These are phyloP conservation scores for Neotropicomus parvogracilis DNA, from an alignment of 1,284 basidiomycete species.

Conservation along the genomic window DNA sequence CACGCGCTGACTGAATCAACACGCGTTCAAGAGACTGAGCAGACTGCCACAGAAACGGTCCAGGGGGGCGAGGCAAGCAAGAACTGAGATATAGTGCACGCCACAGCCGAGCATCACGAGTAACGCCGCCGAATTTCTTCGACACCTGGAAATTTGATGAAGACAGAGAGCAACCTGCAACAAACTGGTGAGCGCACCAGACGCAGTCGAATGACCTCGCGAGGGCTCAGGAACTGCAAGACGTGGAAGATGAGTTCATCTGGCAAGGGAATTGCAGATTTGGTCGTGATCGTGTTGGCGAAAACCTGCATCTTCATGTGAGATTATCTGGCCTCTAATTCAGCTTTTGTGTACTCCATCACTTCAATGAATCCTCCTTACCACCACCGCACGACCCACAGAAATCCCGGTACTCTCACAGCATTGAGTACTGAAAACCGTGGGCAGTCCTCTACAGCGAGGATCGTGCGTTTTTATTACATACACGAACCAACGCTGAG, in stretches of 20 bases:
- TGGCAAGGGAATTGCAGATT: slow-evolving; percentile 9
- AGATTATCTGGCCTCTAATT: background rate
- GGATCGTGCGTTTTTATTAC: background rate
- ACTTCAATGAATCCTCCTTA: background rate
- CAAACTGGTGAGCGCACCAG: slow-evolving; percentile 9
- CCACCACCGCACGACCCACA: background rate
- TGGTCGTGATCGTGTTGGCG: background rate
- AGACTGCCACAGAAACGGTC: slow-evolving; percentile 26
- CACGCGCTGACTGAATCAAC: slow-evolving; percentile 17
- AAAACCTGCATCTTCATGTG: slow-evolving; percentile 11
- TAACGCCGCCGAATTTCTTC: slow-evolving; percentile 16
- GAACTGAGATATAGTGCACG: slow-evolving; percentile 17
- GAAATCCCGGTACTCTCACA: background rate
- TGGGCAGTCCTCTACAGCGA: background rate
- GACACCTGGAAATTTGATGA: slow-evolving; percentile 20
- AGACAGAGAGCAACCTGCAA: background rate
- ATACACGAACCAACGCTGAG: background rate
- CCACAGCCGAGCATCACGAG: slow-evolving; percentile 20
- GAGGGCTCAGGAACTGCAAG: slow-evolving; percentile 15
- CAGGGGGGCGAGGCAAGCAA: slow-evolving; percentile 21
- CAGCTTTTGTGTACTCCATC: background rate
- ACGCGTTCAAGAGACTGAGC: slow-evolving; percentile 19
- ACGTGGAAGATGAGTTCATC: slow-evolving; percentile 22
- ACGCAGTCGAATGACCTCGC: slow-evolving; percentile 21
- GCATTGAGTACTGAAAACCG: background rate